Evolutionary conservation across 352 stramenopile species (phyloP).

Genomic region (Thalassiosira ordinaria): DNA sequence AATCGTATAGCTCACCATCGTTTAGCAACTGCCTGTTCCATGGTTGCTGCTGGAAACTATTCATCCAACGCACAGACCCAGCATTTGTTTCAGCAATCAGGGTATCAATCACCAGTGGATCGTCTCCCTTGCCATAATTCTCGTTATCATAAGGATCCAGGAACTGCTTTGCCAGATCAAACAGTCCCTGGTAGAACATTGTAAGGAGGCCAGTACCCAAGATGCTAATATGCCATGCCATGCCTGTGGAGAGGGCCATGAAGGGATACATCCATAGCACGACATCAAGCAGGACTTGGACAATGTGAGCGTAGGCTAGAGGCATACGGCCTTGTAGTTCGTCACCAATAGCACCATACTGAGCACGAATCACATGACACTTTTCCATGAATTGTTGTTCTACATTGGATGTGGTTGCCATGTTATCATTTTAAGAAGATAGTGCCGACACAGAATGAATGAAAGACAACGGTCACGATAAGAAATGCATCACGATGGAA

Average conservation of each 20-base stretch:
- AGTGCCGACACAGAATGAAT: no score
- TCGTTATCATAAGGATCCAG: slow-evolving; percentile 88
- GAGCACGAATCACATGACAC: slow-evolving; percentile 84
- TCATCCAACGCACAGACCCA: slow-evolving; percentile 80
- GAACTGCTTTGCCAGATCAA: slow-evolving; percentile 87
- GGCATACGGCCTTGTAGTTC: slow-evolving; percentile 86
- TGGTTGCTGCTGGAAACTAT: slow-evolving; percentile 81
- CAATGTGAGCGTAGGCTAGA: slow-evolving; percentile 88
- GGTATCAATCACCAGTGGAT: slow-evolving; percentile 85
- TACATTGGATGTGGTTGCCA: no score
- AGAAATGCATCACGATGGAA: neutral
- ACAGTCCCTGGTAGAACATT: slow-evolving; percentile 86
- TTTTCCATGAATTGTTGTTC: slow-evolving; percentile 84
- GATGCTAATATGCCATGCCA: slow-evolving; percentile 80
- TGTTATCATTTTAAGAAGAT: no score
- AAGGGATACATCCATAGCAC: slow-evolving; percentile 87
- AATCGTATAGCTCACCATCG: slow-evolving; percentile 75
- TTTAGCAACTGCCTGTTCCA: slow-evolving; percentile 71
- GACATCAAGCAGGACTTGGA: slow-evolving; percentile 87
- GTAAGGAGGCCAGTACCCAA: slow-evolving; percentile 83
- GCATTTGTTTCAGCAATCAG: slow-evolving; percentile 86
- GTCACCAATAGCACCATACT: slow-evolving; percentile 86
- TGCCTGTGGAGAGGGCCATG: slow-evolving; percentile 79
- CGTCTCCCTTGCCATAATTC: slow-evolving; percentile 86
- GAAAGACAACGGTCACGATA: no score